Evolutionary conservation across 208 protist genomes (phyloP).

Genomic region (Kentomonas sorsogonicus): DNA sequence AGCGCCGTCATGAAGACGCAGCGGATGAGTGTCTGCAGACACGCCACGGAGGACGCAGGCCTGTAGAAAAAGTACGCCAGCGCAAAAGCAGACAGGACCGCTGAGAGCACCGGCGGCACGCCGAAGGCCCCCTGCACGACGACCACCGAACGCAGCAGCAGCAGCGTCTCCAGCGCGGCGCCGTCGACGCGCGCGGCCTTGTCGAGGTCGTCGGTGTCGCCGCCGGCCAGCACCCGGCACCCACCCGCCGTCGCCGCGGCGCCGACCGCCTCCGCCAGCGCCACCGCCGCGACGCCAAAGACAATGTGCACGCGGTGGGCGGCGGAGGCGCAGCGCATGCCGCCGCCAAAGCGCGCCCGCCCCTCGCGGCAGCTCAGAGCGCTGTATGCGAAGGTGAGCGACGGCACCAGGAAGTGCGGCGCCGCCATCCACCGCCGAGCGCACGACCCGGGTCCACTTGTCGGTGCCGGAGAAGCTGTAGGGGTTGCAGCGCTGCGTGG

Average conservation of each 20-base stretch:
- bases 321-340: neutral
- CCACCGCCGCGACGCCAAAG: neutral
- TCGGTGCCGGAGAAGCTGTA: no score
- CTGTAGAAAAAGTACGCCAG: neutral
- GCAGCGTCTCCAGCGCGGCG: neutral
- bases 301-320: conserved; percentile 6
- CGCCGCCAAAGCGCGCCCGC: conserved; percentile 6
- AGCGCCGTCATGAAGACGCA: neutral
- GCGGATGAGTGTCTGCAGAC: neutral
- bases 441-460: neutral
- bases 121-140: neutral
- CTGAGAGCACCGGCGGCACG: neutral
- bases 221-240: neutral
- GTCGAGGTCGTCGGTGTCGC: neutral
- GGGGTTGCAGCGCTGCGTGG: conserved; percentile 11
- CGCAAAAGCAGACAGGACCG: neutral
- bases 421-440: neutral
- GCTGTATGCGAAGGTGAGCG: neutral
- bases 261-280: neutral
- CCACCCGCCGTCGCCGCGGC: conserved; percentile 2
- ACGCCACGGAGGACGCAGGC: neutral
- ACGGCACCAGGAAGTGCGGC: conserved; percentile 4
- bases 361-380: neutral
- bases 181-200: conserved; percentile 2
- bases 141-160: neutral